These are phyloP conservation scores for Candida boidinii DNA, from an alignment of 805 yeast species.

Conservation along the genomic window DNA sequence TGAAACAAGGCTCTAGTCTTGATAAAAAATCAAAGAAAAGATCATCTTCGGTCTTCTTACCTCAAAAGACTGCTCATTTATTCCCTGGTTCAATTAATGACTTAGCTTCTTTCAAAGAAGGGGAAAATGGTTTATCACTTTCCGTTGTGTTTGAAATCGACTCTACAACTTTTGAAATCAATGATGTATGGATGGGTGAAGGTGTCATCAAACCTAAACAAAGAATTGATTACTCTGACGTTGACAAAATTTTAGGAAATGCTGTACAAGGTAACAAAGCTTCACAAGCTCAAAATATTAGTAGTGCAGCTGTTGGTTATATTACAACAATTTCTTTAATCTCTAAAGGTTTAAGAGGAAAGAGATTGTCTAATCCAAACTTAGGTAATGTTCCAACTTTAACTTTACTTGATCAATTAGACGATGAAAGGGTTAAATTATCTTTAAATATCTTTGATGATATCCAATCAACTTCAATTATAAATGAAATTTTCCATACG, in stretches of 20 bases:
- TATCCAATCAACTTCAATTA: conserved; percentile 43
- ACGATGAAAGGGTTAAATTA: conserved; percentile 73
- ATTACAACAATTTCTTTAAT: conserved; percentile 55
- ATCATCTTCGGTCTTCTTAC: conserved; percentile 80
- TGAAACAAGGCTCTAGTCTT: conserved; percentile 64
- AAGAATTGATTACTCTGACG: conserved; percentile 42
- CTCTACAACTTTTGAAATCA: conserved; percentile 59
- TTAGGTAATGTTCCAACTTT: conserved; percentile 44
- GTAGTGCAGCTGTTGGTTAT: conserved; percentile 54
- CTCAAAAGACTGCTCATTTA: conserved; percentile 62
- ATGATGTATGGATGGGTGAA: conserved; percentile 71
- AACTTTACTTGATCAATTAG: conserved; percentile 69
- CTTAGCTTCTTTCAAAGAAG: conserved; percentile 51
- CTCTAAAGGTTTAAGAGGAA: conserved; percentile 62
- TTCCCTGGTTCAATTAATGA: conserved; percentile 61
- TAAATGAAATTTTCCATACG: conserved; percentile 70
- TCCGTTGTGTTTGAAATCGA: conserved; percentile 79
- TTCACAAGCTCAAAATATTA: conserved; percentile 20
- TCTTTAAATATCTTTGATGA: conserved; percentile 66
- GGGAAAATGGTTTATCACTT: conserved; percentile 54
- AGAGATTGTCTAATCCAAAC: conserved; percentile 44
- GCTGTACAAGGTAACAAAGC: conserved; percentile 11
- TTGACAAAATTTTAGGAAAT: conserved; percentile 40
- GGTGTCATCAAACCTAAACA: conserved; percentile 59
- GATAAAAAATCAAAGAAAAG: conserved; percentile 90